Evolutionary conservation across 179 eudicot species (phyloP).

Genomic region (Silene noctiflora): DNA sequence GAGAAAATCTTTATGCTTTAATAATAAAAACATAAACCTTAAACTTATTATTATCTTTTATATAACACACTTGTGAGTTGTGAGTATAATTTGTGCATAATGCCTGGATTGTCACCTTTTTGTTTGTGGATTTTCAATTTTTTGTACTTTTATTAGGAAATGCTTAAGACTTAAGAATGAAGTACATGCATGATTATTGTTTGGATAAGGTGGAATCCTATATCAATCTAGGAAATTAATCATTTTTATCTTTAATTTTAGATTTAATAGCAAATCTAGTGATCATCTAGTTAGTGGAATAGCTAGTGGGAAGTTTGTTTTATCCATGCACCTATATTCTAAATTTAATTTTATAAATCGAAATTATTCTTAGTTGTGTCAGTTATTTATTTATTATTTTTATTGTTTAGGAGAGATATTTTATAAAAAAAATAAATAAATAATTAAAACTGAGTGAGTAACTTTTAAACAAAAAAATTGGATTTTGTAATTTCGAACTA

Average conservation of each 20-base stretch:
- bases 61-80: conserved; percentile 5
- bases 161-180: conserved; percentile 30
- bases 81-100: conserved; percentile 9
- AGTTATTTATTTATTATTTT: too few relatives aligned
- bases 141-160: conserved; percentile 2
- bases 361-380: too few relatives aligned
- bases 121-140: conserved; percentile 11
- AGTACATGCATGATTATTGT: conserved; percentile 21
- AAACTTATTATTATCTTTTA: neutral
- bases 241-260: neutral
- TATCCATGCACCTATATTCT: neutral
- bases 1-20: too few relatives aligned
- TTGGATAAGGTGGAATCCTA: conserved; percentile 30
- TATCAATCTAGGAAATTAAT: conserved; percentile 23
- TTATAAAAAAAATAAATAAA: too few relatives aligned
- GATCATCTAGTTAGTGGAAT: neutral
- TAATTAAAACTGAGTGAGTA: too few relatives aligned
- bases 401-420: too few relatives aligned
- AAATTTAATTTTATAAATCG: too few relatives aligned
- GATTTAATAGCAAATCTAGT: neutral
- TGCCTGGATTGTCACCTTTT: conserved; percentile 1
- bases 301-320: conserved; percentile 7
- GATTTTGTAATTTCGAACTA: too few relatives aligned
- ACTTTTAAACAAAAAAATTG: too few relatives aligned
- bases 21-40: neutral